Evolutionary conservation across 768 basidiomycete species (phyloP), one percentile per base, ranked within the genome.

Genomic region (Trametes gibbosa): DNA sequence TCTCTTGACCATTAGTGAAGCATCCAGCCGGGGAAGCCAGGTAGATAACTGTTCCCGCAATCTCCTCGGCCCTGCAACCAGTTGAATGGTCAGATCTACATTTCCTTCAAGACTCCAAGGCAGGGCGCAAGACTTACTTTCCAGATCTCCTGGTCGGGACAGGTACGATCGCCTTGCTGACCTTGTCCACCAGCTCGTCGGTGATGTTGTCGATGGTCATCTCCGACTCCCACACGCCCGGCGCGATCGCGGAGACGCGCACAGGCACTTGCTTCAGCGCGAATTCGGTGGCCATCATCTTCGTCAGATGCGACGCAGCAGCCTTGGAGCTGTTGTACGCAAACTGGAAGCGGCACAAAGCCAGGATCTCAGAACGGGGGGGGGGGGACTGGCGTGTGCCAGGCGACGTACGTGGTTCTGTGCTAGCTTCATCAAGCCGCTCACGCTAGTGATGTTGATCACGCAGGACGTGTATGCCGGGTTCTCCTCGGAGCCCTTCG

Each of bases 241-340:
- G 90, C 14, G 90, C 85, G 50, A 90, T 80, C 10, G 87, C 82
- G 67, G 88, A 73, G 3, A 91, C 82, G 56, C 89, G 87, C 27
- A 92, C 82, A 9, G 82, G 81, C 10, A 88, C 79, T 24, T 78
- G 77, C 67, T 86, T 85, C 54, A 91, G 73, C 3, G 85, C 86
- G 52, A 90, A 78, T 66, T 92, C 90, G 1, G 90, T 90, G 1
- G 90, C 75, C 50, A 92, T 72, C 82, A 91, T 81, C 72, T 78
- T 85, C 10, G 89, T 89, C n/a, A 92, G 74, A 63, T 91, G 89
- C 13, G 86, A 80, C 5, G 83, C 84, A 2, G 89, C 91, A 0
- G 87, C 89, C 69, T 92, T 92, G 7, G 87, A 77, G 65, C 86
- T 88, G 70, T 92, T 92, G 71, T 92, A 92, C 27, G 81, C 83